These are phyloP conservation scores for Taphrina betulina DNA, from an alignment of 1,139 yeast genomes.

Conservation along the genomic window DNA sequence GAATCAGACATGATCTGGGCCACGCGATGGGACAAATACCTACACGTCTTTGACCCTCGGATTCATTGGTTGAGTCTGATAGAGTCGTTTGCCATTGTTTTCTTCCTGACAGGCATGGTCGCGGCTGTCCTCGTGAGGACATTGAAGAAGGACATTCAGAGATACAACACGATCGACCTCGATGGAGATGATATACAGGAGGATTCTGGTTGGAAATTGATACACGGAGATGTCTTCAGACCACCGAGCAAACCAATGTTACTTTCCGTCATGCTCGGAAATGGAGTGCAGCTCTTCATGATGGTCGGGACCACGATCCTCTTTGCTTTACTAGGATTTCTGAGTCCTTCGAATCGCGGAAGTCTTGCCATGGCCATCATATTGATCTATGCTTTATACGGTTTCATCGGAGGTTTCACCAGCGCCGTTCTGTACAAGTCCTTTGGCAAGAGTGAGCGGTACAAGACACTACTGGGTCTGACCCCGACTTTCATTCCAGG, in stretches of 20 bases:
- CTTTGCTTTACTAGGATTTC: constrained; percentile 82
- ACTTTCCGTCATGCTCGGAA: constrained; percentile 78
- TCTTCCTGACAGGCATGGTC: constrained; percentile 73
- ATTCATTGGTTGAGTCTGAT: constrained; percentile 93
- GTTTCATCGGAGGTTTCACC: constrained; percentile 79
- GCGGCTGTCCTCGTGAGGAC: constrained; percentile 78
- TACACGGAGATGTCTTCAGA: constrained; percentile 94
- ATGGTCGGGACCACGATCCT: constrained; percentile 73
- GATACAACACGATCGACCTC: constrained; percentile 82
- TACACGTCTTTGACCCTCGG: constrained; percentile 86
- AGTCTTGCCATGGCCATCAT: constrained; percentile 88
- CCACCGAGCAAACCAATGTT: constrained; percentile 71
- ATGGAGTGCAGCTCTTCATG: constrained; percentile 79
- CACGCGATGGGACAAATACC: constrained; percentile 96
- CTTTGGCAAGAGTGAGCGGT: constrained; percentile 78
- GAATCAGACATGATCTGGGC: constrained; percentile 86
- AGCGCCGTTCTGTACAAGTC: constrained; percentile 82
- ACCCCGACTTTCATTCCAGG: constrained; percentile 89
- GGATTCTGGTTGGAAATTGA: constrained; percentile 96
- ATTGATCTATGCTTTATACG: constrained; percentile 73
- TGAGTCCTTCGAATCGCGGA: constrained; percentile 94
- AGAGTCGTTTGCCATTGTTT: constrained; percentile 77
- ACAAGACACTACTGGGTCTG: constrained; percentile 80
- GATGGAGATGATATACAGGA: constrained; percentile 81
- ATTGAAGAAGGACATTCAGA: constrained; percentile 77